phyloP scores from a whole-genome alignment of 78 protist species.

The Dictyostelium purpureum region DNA sequence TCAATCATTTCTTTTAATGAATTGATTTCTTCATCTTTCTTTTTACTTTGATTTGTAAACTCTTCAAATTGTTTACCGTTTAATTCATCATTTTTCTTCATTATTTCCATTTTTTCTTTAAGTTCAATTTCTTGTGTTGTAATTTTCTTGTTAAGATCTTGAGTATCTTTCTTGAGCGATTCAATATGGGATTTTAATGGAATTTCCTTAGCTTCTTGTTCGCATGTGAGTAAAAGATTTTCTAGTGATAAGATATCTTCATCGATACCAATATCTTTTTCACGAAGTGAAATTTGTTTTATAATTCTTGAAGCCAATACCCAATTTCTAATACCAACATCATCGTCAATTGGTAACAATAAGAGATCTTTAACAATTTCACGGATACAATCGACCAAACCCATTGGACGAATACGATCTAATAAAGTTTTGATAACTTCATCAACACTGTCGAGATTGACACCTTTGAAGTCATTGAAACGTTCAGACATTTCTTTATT shows the following conservation, averaged over 20 bases:
- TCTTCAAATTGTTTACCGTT: conserved; percentile 39
- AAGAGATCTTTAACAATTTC: conserved; percentile 64
- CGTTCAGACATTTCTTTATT: conserved; percentile 74
- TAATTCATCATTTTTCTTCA: conserved; percentile 57
- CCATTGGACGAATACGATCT: conserved; percentile 38
- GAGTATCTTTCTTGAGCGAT: conserved; percentile 9
- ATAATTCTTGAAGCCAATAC: conserved; percentile 60
- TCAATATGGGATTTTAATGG: conserved; percentile 64
- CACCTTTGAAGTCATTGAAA: conserved; percentile 36
- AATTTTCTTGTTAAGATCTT: conserved; percentile 42
- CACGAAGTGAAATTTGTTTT: conserved; percentile 64
- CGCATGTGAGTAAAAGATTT: conserved; percentile 59
- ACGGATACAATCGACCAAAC: conserved; percentile 45
- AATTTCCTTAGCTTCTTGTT: conserved; percentile 69
- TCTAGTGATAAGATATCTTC: conserved; percentile 50
- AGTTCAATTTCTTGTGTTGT: conserved; percentile 53
- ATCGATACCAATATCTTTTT: conserved; percentile 58
- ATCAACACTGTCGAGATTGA: conserved; percentile 8
- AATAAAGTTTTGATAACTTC: conserved; percentile 38
- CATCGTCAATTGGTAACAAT: conserved; percentile 48
- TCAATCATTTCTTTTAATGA: conserved; percentile 8
- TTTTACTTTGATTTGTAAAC: not conserved
- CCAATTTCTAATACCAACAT: conserved; percentile 55
- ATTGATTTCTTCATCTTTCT: conserved; percentile 49
- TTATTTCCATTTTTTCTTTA: conserved; percentile 40